phyloP scores from a whole-genome alignment of 1,284 basidiomycete species.

The Pyrrhoderma lamaoense region DNA sequence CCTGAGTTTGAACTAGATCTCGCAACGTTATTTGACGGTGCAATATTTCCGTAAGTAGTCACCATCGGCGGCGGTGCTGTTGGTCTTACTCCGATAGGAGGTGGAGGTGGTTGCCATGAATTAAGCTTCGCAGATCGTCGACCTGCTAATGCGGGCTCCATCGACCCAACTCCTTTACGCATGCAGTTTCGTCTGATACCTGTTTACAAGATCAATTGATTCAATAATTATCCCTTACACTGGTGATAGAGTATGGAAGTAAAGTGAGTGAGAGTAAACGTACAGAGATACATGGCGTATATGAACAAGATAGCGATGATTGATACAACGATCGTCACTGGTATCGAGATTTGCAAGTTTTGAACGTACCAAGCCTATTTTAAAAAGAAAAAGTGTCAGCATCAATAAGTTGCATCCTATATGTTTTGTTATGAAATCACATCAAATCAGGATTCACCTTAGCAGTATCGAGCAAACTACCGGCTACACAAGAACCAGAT shows the following conservation, averaged over 20 bases:
- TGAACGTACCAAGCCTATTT: constrained; percentile 60
- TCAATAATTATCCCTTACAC: neutral
- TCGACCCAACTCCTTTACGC: constrained; percentile 1
- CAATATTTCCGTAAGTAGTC: neutral
- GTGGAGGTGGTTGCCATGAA: constrained; percentile 11
- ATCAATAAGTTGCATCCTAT: neutral
- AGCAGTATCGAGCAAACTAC: constrained; percentile 55
- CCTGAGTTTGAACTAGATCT: neutral
- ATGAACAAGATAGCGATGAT: constrained; percentile 51
- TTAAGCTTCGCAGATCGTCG: constrained; percentile 6
- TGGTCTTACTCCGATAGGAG: neutral
- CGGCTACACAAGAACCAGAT: constrained; percentile 58
- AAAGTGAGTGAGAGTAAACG: constrained; percentile 8
- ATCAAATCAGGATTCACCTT: constrained; percentile 41
- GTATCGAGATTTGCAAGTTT: constrained; percentile 77
- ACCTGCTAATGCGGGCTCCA: constrained; percentile 12
- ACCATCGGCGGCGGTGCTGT: neutral
- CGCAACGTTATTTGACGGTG: neutral
- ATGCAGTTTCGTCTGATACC: constrained; percentile 8
- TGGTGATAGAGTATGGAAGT: neutral
- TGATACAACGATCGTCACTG: constrained; percentile 68
- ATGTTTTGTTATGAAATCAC: neutral
- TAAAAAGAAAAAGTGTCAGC: neutral
- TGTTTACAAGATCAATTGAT: neutral
- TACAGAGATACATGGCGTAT: constrained; percentile 31